phyloP scores from a whole-genome alignment of 2,329 filamentous ascomycete species.

The Ophiostoma australiae region DNA sequence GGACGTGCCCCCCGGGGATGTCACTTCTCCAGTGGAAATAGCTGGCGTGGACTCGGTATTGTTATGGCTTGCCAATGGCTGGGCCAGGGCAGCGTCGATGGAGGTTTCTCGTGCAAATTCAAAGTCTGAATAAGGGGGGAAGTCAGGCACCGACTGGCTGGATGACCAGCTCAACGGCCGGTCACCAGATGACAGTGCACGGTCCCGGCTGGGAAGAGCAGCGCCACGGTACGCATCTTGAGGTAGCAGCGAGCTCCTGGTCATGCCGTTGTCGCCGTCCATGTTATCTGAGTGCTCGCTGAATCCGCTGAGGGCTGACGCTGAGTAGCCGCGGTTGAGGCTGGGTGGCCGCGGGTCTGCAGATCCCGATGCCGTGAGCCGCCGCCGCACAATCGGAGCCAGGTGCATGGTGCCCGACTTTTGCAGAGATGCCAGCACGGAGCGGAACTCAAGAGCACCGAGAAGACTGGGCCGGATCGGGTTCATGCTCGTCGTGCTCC shows the following conservation, averaged over 20 bases:
- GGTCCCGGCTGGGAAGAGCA: constrained; percentile 32
- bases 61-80: neutral
- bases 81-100: neutral
- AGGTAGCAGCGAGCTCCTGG: constrained; percentile 25
- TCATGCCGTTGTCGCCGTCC: constrained; percentile 22
- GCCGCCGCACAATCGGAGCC: constrained; percentile 64
- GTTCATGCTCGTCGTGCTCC: constrained; percentile 69
- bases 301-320: constrained; percentile 34
- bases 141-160: constrained; percentile 11
- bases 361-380: neutral
- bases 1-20: neutral
- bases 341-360: constrained; percentile 2
- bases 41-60: neutral
- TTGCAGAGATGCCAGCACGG: constrained; percentile 80
- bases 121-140: constrained; percentile 16
- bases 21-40: neutral
- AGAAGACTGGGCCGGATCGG: constrained; percentile 90
- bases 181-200: constrained; percentile 47
- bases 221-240: constrained; percentile 10
- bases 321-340: constrained; percentile 17
- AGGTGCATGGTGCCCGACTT: constrained; percentile 72
- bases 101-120: neutral
- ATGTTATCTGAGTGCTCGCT: neutral
- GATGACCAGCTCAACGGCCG: constrained; percentile 31
- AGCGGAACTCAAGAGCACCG: constrained; percentile 88